phyloP scores from a whole-genome alignment of 306 rosid species.

The Rosa chinensis region DNA sequence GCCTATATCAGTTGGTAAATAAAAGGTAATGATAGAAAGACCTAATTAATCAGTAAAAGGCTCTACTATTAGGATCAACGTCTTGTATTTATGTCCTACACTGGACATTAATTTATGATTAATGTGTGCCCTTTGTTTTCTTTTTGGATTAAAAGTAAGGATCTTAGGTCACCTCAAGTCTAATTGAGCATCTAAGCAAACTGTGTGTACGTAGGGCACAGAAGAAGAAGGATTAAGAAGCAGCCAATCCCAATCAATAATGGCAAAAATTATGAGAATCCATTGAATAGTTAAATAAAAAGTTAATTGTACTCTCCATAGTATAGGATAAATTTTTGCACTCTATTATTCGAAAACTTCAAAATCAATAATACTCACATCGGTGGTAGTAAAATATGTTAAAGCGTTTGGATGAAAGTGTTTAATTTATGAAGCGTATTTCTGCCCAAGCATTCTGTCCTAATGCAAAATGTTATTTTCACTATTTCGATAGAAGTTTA shows the following conservation, averaged over 20 bases:
- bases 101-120: not conserved
- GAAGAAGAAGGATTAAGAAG: conserved; percentile 23
- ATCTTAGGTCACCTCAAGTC: conserved; percentile 68
- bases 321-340: not conserved
- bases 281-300: not conserved
- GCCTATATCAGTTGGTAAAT: not conserved
- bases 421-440: not conserved
- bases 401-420: not conserved
- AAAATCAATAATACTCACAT: too few relatives aligned
- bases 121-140: not conserved
- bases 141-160: conserved; percentile 59
- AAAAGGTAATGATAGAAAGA: conserved; percentile 1
- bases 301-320: not conserved
- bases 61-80: not conserved
- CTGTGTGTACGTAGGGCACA: conserved; percentile 15
- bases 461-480: too few relatives aligned
- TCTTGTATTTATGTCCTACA: not conserved
- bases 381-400: too few relatives aligned
- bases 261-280: conserved; percentile 26
- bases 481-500: too few relatives aligned
- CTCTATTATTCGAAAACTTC: not conserved
- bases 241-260: conserved; percentile 16
- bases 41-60: not conserved
- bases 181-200: conserved; percentile 29
- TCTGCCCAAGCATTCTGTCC: too few relatives aligned